Conservation (phyloP, 495 filamentous ascomycete species). For the Penicillium soppii region DNA sequence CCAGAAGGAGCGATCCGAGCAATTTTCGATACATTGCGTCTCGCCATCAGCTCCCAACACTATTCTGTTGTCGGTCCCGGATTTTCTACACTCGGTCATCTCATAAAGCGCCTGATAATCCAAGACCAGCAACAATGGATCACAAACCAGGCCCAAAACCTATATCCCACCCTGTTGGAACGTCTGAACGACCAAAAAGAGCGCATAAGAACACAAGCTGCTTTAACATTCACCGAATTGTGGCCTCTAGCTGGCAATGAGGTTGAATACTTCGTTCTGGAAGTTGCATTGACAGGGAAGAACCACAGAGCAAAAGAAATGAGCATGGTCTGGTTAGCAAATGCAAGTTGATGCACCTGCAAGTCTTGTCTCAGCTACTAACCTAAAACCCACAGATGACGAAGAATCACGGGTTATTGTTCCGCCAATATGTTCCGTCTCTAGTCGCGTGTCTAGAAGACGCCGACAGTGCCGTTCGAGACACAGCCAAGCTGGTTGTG, state of each 20-base stretch:
- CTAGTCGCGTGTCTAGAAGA: constrained; percentile 87
- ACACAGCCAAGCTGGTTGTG: constrained; percentile 74
- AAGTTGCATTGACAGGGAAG: constrained; percentile 72
- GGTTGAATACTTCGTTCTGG: constrained; percentile 76
- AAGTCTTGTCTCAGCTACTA: background rate
- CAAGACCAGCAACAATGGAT: constrained; percentile 73
- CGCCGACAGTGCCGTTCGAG: constrained; percentile 80
- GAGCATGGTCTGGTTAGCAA: constrained; percentile 74
- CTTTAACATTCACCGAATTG: constrained; percentile 68
- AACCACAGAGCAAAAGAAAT: constrained; percentile 80
- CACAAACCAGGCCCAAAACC: constrained; percentile 60
- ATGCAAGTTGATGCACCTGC: constrained; percentile 51
- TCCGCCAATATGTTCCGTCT: constrained; percentile 76
- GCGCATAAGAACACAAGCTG: constrained; percentile 67
- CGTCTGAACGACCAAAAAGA: constrained; percentile 88
- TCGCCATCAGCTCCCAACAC: constrained; percentile 69
- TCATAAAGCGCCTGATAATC: constrained; percentile 76
- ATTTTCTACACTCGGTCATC: constrained; percentile 81
- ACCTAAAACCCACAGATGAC: constrained; percentile 59
- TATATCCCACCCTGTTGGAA: constrained; percentile 73
- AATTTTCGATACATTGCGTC: constrained; percentile 71
- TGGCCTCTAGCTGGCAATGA: constrained; percentile 66
- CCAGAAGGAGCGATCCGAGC: constrained; percentile 67
- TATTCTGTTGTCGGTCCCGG: constrained; percentile 66
- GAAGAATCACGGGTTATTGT: constrained; percentile 70